These are phyloP conservation scores for Tulasnella calospora DNA, from an alignment of 768 basidiomycete species.

Conservation along the genomic window DNA sequence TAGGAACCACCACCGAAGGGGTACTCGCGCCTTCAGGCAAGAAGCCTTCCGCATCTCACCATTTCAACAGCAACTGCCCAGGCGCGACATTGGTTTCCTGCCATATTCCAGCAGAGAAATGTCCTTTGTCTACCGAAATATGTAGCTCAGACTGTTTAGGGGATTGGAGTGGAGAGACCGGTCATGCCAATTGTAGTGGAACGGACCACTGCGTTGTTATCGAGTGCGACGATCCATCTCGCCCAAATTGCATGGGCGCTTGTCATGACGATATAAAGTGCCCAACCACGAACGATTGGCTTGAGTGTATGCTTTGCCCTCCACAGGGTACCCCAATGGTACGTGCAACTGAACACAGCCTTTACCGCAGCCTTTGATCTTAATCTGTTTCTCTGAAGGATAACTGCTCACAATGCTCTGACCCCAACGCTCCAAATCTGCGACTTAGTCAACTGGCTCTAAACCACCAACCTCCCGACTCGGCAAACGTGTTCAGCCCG, in stretches of 20 bases:
- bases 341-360: neutral
- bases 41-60: neutral
- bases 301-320: conserved; percentile 11
- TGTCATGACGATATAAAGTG: conserved; percentile 11
- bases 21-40: neutral
- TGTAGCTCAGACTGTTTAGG: conserved; percentile 13
- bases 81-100: neutral
- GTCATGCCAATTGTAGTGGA: neutral
- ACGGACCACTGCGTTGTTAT: conserved; percentile 12
- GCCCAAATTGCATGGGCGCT: conserved; percentile 1
- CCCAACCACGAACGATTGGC: neutral
- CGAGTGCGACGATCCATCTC: conserved; percentile 8
- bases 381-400: neutral
- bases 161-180: neutral
- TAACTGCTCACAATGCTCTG: conserved; percentile 4
- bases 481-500: neutral
- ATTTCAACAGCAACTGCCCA: conserved; percentile 5
- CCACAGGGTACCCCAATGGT: neutral
- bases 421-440: neutral
- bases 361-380: neutral
- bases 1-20: neutral
- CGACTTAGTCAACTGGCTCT: neutral
- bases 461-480: neutral
- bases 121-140: conserved; percentile 10
- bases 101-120: neutral